phyloP scores from a whole-genome alignment of 2,329 filamentous ascomycete genomes.

The Eurotiales sp. region DNA sequence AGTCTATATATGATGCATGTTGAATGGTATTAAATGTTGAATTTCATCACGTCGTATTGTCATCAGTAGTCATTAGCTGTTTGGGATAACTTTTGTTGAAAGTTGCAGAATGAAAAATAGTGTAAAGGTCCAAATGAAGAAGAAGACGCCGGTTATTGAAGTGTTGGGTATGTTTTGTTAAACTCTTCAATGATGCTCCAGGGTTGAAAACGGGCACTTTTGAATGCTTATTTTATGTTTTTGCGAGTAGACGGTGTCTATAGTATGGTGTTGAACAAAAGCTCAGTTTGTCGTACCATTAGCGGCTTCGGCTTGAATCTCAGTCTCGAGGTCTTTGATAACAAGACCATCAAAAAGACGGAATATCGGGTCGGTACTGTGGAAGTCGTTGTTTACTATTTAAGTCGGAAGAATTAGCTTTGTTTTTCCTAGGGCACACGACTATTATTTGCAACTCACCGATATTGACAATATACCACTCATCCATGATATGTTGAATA shows the following conservation, averaged over 20 bases:
- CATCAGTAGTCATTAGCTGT: conserved; percentile 10
- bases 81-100: not conserved
- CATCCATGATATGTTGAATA: conserved; percentile 78
- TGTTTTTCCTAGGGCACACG: too few relatives aligned
- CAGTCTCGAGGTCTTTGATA: conserved; percentile 35
- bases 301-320: conserved; percentile 25
- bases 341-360: conserved; percentile 73
- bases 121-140: too few relatives aligned
- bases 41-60: conserved; percentile 15
- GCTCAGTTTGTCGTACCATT: too few relatives aligned
- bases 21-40: conserved; percentile 18
- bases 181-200: not conserved
- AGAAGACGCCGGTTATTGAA: not conserved
- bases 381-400: conserved; percentile 95
- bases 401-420: not conserved
- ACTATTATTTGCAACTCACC: conserved; percentile 53
- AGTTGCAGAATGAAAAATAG: too few relatives aligned
- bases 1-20: conserved; percentile 12
- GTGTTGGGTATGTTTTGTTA: too few relatives aligned
- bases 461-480: conserved; percentile 94
- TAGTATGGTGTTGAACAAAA: not conserved
- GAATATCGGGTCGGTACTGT: conserved; percentile 76
- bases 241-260: too few relatives aligned
- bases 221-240: not conserved
- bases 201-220: not conserved